Base-by-base conservation (phyloP, 176 grass and related monocot species). In the Pontederia paniculata region DNA sequence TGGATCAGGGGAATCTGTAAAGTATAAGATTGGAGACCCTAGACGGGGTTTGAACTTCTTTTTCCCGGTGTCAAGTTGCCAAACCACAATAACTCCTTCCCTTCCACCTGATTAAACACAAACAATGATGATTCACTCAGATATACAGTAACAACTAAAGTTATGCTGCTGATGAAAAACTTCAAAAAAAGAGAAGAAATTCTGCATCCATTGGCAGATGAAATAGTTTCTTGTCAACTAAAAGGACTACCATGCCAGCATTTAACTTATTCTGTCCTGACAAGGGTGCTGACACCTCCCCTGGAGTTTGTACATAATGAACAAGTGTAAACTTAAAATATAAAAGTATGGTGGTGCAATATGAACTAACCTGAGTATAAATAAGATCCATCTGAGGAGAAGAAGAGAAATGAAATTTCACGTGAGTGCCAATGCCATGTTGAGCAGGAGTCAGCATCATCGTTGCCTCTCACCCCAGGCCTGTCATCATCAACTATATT, bases 31-130 rank as follows among this genome's bases (percentile, higher is more conserved):
- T 72, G 93, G 86, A 9, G 93, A 98, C 50, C 74, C 93, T 60
- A 98, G 73, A 45, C 88, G 86, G 49, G 93, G 83, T 65, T 97
- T 97, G 62, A 58, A 90, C 52, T 65, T 90, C 79, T 76, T 90
- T 72, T 90, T 90, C 60, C 86, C 80, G 54, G 83, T 90, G 71
- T 97, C 93, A 43, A 97, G 56, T 46, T 97, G 93, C 93, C 93
- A 97, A 65, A 97, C 77, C 58, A 98, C 86, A 73, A 98, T 81
- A 77, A 97, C 91, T 45, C 93, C 93, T 80, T 98, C 93, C 57
- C 79, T 84, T 72, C 73, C 93, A 88, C 93, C 93, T 98, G 67
- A 46, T 72, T 51, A 17, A 54, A 48, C 12, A 16, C 69, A 70
- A 9, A 1, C 41, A 59, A 45, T 41, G 41, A 74, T 21, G 49